Evolutionary conservation across 1,139 yeast species (phyloP).

Genomic region (Geotrichum bryndzae): DNA sequence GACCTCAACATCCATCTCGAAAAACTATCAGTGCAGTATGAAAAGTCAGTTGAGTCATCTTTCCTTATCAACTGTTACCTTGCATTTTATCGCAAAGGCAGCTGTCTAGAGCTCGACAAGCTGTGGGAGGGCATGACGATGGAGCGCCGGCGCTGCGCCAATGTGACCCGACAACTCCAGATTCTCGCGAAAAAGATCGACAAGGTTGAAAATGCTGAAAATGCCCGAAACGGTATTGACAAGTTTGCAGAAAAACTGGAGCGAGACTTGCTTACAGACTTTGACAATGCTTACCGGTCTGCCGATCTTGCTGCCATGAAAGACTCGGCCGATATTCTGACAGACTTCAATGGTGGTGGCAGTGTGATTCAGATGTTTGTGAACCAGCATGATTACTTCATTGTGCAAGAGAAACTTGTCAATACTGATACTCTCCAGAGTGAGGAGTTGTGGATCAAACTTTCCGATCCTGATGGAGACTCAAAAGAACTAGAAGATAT

Average conservation of each 20-base stretch:
- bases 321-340: constrained; percentile 70
- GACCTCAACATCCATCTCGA: constrained; percentile 72
- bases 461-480: constrained; percentile 44
- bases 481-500: constrained; percentile 38
- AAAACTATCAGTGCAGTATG: constrained; percentile 69
- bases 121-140: constrained; percentile 37
- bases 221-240: constrained; percentile 52
- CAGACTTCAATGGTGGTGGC: constrained; percentile 79
- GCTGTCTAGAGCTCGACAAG: constrained; percentile 48
- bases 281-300: constrained; percentile 41
- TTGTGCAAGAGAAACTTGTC: constrained; percentile 44
- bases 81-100: constrained; percentile 57
- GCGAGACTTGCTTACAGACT: constrained; percentile 41
- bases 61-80: constrained; percentile 73
- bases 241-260: constrained; percentile 76
- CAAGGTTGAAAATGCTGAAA: constrained; percentile 37
- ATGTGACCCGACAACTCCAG: constrained; percentile 59
- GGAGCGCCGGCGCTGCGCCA: constrained; percentile 62
- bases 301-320: constrained; percentile 68
- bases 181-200: constrained; percentile 52
- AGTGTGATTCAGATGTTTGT: constrained; percentile 80
- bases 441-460: constrained; percentile 42
- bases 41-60: constrained; percentile 66
- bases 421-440: constrained; percentile 35
- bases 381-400: constrained; percentile 68